Base-by-base conservation (phyloP, 192 early-diverging fungal species). In the Backusella parvicylindrica region DNA sequence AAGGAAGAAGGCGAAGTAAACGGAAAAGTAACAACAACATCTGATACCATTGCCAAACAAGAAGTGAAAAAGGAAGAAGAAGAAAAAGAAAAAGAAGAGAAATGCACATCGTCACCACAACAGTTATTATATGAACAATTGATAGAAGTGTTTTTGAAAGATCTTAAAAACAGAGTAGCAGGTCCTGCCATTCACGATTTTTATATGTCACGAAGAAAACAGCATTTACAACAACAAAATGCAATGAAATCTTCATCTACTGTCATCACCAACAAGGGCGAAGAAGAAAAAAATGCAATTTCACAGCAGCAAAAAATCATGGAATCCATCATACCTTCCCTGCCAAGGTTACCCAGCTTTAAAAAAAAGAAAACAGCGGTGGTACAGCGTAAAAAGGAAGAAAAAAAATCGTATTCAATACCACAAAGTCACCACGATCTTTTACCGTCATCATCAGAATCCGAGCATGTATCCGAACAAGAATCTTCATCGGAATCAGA, bases 151-250 rank as follows among this genome's bases (percentile, higher is more conserved):
- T 86, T 88, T 67, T 50, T 85, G 23, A 86, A 86, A 69, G 87
- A 88, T 76, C 49, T 88, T 5, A 82, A 83, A 13, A 85, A 82
- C 33, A 84, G 85, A 23, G 81, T 88, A 16, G 83, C 86, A 4
- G 79, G 76, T 2, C 85, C 85, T 12, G 82, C 71, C 26, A 85
- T 88, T 41, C 84, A 86, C 43, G 87, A 88, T 56, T 86, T 85
- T 64, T 73, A 83, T 37, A 82, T 81, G 21, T 84, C 85, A 1
- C 73, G 43, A 50, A 13, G 70, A 37, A 21, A 33, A 7, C 32
- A 68, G 8, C 66, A 36, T 26, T 36, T 37, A 68, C 33, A 75
- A 75, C 26, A 70, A 76, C 53, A 70, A 77, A 38, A 65, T 70
- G 26, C 73, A 73, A 41, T 65, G 68, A 49, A 65, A 26, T 47